A percentile compares a stretch with the other conserved stretches of the same genome.
phyloP scores from a whole-genome alignment of 768 basidiomycete species.

The Fomitopsis serialis region DNA sequence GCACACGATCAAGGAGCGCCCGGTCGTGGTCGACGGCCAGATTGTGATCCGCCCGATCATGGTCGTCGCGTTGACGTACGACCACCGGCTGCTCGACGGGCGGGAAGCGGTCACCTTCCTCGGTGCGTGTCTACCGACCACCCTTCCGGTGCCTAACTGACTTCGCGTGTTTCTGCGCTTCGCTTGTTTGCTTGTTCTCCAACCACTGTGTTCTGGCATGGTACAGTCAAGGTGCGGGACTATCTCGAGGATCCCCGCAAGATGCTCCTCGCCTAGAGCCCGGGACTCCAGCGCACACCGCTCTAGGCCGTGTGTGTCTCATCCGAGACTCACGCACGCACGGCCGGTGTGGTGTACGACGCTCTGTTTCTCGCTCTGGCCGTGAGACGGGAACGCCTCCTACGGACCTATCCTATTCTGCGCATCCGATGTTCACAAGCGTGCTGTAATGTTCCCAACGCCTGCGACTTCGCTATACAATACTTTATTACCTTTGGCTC shows the following conservation, averaged over 20 bases:
- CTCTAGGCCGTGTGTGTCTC: background rate
- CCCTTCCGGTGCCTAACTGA: background rate
- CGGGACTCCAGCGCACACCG: background rate
- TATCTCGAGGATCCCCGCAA: slow-evolving; percentile 93
- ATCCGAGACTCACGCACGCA: too few species aligned
- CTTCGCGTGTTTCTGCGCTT: background rate
- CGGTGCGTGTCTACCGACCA: slow-evolving; percentile 45
- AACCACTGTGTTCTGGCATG: background rate
- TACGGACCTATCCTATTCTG: background rate
- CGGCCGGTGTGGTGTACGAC: too few species aligned
- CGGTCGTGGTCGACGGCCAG: slow-evolving; percentile 90
- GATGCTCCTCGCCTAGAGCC: slow-evolving; percentile 59
- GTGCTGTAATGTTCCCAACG: background rate
- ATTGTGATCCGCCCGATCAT: slow-evolving; percentile 97
- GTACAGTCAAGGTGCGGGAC: slow-evolving; percentile 81
- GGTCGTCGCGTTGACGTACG: slow-evolving; percentile 91
- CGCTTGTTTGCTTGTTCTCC: background rate
- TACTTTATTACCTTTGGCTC: background rate
- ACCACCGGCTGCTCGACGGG: slow-evolving; percentile 93
- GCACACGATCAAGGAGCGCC: slow-evolving; percentile 90
- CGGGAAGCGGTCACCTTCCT: slow-evolving; percentile 97
- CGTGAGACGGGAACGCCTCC: background rate
- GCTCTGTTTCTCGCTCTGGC: too few species aligned
- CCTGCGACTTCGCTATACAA: background rate
- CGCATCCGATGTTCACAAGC: background rate